A percentile compares a stretch with the other conserved stretches of the same genome.
phyloP scores from a whole-genome alignment of 768 basidiomycete genomes.

The Pholiota molesta region DNA sequence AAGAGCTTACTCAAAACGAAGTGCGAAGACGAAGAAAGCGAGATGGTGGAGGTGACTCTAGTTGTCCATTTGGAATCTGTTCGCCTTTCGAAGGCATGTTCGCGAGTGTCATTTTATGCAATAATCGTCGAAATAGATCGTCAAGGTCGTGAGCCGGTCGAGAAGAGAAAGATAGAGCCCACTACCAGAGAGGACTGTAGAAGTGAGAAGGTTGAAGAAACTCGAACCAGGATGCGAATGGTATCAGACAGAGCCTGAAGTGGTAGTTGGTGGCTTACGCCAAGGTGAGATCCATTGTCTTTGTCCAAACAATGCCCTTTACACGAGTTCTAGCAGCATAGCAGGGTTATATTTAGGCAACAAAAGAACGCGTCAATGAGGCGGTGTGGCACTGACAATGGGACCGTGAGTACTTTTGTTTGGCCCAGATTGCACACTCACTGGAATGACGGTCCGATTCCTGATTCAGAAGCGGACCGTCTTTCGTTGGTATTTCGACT shows the following conservation, averaged over 20 bases:
- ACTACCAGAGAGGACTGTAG: constrained; percentile 5
- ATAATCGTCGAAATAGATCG: background rate
- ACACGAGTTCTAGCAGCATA: background rate
- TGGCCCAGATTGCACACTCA: too few relatives aligned
- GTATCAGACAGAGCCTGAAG: background rate
- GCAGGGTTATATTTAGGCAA: background rate
- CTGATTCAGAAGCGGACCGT: too few relatives aligned
- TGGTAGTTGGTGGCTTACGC: background rate
- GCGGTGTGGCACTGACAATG: too few relatives aligned
- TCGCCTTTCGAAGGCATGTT: constrained; percentile 39
- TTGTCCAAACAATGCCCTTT: background rate
- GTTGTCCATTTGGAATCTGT: background rate
- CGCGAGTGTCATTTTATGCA: background rate
- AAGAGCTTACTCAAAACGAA: constrained; percentile 4
- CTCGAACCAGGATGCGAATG: background rate
- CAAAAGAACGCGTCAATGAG: background rate
- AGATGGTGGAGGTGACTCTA: background rate
- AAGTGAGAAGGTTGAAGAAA: background rate
- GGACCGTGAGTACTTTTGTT: too few relatives aligned
- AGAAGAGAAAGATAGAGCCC: background rate
- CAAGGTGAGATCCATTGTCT: background rate
- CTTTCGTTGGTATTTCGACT: too few relatives aligned
- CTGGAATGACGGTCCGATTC: too few relatives aligned
- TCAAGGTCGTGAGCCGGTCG: constrained; percentile 1
- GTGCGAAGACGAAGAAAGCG: constrained; percentile 10